Evolutionary conservation across 192 early-diverging fungal genomes (phyloP), one percentile per base, ranked within the genome.

Genomic region (Entomortierella parvispora): DNA sequence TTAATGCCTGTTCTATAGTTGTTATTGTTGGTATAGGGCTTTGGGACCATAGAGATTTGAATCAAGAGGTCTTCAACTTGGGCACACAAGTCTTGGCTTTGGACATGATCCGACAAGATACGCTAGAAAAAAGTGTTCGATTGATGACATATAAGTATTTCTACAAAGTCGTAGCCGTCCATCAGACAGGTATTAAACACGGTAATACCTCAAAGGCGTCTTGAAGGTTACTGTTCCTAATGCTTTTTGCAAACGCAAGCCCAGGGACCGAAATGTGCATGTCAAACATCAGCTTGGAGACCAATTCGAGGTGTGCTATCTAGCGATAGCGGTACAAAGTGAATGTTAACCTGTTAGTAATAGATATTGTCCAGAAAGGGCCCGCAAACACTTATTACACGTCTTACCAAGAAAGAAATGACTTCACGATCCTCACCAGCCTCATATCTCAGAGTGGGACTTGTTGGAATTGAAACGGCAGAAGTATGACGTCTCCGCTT

Each of bases 61-160:
- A 77, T 68, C 23, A 50, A 22, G 23, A 77, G 64, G 29, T 77
- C 74, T n/a, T 77, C 74, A 25, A 68, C 56, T 42, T 77, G 74
- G 22, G 74, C 74, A 22, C 65, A 52, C 17, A 77, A 59, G 12
- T 68, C 65, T 4, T 68, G 74, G 18, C 51, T 57, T 22, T 56
- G 65, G 15, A 68, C 56, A 15, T 42, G 50, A 1, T 6, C 28
- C 9, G 65, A 60, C 28, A 65, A 59, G 26, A 68, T 28, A 22
- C 48, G 65, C 74, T 77, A 47, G 17, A n/a, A 20, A 32, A 22
- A 29, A 43, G 15, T n/a, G 1, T 0, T 18, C n/a, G 26, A 61
- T 22, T 2, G 10, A 18, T 8, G 3, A 44, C 40, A 37, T 18
- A 29, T 4, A 37, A 54, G 40, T 0, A 54, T 1, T 23, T 37